Evolutionary conservation across 768 basidiomycete species (phyloP), one percentile per base, ranked within the genome.

Genomic region (Xerocomellus chrysenteron): DNA sequence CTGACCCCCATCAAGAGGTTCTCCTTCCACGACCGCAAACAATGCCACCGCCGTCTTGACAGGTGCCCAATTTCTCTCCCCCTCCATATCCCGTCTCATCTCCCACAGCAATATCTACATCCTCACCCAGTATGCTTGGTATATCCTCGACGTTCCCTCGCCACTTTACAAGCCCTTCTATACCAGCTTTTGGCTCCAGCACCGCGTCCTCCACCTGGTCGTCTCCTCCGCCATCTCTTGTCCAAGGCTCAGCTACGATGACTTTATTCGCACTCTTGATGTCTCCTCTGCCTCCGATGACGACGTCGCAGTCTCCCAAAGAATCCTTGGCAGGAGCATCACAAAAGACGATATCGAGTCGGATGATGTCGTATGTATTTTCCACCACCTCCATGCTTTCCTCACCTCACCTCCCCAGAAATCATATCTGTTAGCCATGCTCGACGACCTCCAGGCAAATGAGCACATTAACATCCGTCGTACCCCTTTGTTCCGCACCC

Each of bases 91-190:
- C 21, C 5, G 33, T 52, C 61, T 72, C 61, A 68, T n/a, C 9
- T 2, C 50, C 35, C 14, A 6, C 49, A 89, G 87, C 24, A 82
- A 83, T 56, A 79, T 89, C 3, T 90, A 85, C 57, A 69, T 90
- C 30, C 77, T 80, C 44, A 90, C 88, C 0, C 44, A 74, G 43
- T 67, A 71, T 67, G 86, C 87, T 0, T 90, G 88, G 88, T 90
- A 90, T 58, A 85, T 89, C 52, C 75, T 90, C 2, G 75, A 78
- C 12, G 56, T 58, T 2, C 85, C 88, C 0, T 77, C 82, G 0
- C 44, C 49, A 1, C 35, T 52, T 3, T 90, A 90, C 59, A 47
- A 50, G 14, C 69, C 74, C 1, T 80, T 77, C 50, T 88, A 76
- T 62, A 56, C 56, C 1, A 56, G 69, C 0, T 82, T 86, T 54